Percentiles rank a stretch among this genome's conserved stretches.
These are phyloP conservation scores for Cutaneotrichosporon sp. DNA, from an alignment of 1,284 basidiomycete species.

Conservation along the genomic window DNA sequence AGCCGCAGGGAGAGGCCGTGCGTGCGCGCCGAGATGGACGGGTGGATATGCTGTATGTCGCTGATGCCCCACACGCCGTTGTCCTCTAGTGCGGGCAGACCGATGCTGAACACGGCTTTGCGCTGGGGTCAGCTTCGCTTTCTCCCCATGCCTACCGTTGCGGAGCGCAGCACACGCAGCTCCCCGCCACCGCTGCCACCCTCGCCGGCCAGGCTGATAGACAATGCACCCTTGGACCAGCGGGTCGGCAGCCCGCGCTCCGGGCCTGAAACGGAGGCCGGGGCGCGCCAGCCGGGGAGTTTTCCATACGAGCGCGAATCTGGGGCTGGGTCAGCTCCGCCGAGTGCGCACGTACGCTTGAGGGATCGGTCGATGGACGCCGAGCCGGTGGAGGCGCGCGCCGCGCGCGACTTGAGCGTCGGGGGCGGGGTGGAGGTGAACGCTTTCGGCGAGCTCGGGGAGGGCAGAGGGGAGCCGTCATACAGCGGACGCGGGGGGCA, in stretches of 20 bases:
- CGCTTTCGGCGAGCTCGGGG: background rate
- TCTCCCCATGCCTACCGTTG: background rate
- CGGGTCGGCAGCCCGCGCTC: slow-evolving; percentile 14
- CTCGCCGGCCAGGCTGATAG: slow-evolving; percentile 13
- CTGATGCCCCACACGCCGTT: slow-evolving; percentile 13
- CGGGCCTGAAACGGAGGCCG: slow-evolving; percentile 12
- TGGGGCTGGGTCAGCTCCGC: background rate
- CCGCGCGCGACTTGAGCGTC: background rate
- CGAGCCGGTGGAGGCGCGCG: slow-evolving; percentile 2
- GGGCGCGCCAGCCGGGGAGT: background rate
- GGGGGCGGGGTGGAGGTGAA: background rate
- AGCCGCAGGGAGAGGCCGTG: slow-evolving; percentile 17
- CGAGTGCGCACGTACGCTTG: background rate
- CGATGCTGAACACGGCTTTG: slow-evolving; percentile 9
- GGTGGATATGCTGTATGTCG: slow-evolving; percentile 26
- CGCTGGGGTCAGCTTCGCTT: slow-evolving; percentile 6
- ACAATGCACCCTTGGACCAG: slow-evolving; percentile 13
- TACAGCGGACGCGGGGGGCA: background rate
- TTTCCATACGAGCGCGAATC: slow-evolving; percentile 8
- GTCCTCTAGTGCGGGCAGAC: slow-evolving; percentile 7
- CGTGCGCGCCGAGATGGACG: slow-evolving; percentile 13
- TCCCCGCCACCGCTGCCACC: slow-evolving; percentile 23
- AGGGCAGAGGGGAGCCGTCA: background rate
- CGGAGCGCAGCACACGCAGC: slow-evolving; percentile 12
- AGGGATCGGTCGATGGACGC: background rate